phyloP scores from a whole-genome alignment of 768 basidiomycete species.

The Epithele typhae region DNA sequence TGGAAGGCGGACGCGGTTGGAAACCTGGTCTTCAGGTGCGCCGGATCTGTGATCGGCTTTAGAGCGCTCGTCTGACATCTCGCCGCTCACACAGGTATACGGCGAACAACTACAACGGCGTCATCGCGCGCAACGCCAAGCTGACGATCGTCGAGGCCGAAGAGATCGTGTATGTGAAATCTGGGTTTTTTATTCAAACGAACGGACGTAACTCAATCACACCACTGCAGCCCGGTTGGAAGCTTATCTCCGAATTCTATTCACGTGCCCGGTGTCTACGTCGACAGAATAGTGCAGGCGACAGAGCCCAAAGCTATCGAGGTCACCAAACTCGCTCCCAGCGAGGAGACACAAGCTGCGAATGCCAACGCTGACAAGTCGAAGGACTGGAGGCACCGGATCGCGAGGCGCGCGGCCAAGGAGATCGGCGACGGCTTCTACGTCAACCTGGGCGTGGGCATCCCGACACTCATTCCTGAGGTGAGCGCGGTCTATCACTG shows the following conservation, averaged over 20 bases:
- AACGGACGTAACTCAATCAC: too few species aligned
- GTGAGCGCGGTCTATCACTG: background rate
- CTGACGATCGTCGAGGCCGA: constrained; percentile 76
- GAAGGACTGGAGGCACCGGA: constrained; percentile 45
- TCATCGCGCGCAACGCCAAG: constrained; percentile 85
- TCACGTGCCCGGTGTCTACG: constrained; percentile 79
- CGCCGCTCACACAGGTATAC: constrained; percentile 68
- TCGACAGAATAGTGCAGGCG: constrained; percentile 79
- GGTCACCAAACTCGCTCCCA: constrained; percentile 55
- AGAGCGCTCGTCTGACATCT: background rate
- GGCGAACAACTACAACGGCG: constrained; percentile 79
- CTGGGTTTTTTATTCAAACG: too few species aligned
- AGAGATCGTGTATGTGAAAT: constrained; percentile 23
- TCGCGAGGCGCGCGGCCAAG: constrained; percentile 80
- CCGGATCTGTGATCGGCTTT: background rate
- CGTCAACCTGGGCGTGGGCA: constrained; percentile 84
- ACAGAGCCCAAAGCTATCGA: constrained; percentile 77
- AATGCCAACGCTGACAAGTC: constrained; percentile 12
- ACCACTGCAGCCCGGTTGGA: constrained; percentile 20
- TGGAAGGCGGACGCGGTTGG: constrained; percentile 91
- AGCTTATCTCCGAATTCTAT: constrained; percentile 69
- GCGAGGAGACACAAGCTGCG: constrained; percentile 14
- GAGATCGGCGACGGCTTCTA: constrained; percentile 84
- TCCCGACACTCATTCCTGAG: constrained; percentile 82
- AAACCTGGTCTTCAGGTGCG: constrained; percentile 82